phyloP scores from a whole-genome alignment of 805 yeast genomes.

The Tetrapisispora arboricola region DNA sequence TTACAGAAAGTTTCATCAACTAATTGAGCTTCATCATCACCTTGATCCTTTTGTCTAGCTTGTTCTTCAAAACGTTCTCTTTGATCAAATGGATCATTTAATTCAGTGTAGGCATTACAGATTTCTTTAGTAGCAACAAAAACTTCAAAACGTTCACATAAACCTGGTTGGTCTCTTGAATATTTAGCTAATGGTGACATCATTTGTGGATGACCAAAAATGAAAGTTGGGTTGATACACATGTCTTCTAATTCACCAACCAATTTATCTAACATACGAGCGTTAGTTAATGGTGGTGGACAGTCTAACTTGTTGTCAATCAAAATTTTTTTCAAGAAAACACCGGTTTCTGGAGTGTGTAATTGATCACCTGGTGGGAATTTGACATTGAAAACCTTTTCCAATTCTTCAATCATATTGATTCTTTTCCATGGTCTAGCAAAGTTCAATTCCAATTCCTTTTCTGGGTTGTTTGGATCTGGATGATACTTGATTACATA shows the following conservation, averaged over 20 bases:
- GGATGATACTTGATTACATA: conserved; percentile 86
- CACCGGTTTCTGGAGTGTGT: conserved; percentile 89
- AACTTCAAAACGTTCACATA: conserved; percentile 97
- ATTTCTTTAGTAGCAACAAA: conserved; percentile 98
- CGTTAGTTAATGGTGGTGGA: conserved; percentile 85
- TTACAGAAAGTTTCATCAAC: conserved; percentile 95
- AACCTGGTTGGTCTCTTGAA: conserved; percentile 83
- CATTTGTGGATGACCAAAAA: conserved; percentile 98
- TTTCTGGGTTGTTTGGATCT: conserved; percentile 84
- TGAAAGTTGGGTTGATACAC: conserved; percentile 93
- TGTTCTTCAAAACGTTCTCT: conserved; percentile 97
- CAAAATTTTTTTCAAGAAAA: conserved; percentile 73
- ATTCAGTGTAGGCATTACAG: conserved; percentile 95
- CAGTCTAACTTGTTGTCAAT: conserved; percentile 78
- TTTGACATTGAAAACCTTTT: conserved; percentile 71
- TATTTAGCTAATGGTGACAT: conserved; percentile 99
- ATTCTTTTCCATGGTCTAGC: conserved; percentile 97
- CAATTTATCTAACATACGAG: conserved; percentile 96
- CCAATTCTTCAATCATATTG: conserved; percentile 93
- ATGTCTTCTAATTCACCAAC: conserved; percentile 94
- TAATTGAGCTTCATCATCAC: conserved; percentile 97
- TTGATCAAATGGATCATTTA: conserved; percentile 98
- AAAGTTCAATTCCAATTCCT: conserved; percentile 73
- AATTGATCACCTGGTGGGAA: conserved; percentile 95
- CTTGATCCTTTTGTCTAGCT: conserved; percentile 96